phyloP scores from a whole-genome alignment of 2,329 filamentous ascomycete species.

The Periglandula ipomoeae region DNA sequence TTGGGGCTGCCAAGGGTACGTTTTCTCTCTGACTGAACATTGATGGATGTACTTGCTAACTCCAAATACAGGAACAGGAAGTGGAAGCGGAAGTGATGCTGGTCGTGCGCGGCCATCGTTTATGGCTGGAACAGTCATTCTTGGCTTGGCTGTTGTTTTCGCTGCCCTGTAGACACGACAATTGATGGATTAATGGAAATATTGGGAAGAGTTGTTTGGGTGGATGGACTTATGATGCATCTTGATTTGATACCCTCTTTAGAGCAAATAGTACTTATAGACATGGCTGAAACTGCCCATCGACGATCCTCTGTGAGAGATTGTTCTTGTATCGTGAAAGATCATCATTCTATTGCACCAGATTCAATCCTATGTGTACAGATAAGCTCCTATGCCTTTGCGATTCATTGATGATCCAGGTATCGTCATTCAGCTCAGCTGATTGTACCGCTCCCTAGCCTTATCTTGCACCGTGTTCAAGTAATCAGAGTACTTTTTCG shows the following conservation, averaged over 20 bases:
- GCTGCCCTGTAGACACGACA: slow-evolving; percentile 1
- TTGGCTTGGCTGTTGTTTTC: slow-evolving; percentile 12
- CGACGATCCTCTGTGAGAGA: too few relatives aligned
- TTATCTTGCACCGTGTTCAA: slow-evolving; percentile 55
- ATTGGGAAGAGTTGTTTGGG: background rate
- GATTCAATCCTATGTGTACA: background rate
- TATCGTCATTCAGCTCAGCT: slow-evolving; percentile 35
- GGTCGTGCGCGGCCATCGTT: slow-evolving; percentile 12
- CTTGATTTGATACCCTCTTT: background rate
- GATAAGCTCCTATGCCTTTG: background rate
- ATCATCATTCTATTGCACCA: too few relatives aligned
- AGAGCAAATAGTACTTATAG: background rate
- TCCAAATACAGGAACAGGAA: background rate
- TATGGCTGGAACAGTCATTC: slow-evolving; percentile 10
- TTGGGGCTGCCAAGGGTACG: slow-evolving; percentile 34
- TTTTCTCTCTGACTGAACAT: background rate
- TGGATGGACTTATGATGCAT: background rate
- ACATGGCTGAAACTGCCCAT: too few relatives aligned
- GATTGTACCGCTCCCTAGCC: slow-evolving; percentile 57
- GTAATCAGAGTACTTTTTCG: slow-evolving; percentile 51
- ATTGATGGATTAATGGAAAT: background rate
- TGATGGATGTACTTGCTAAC: background rate
- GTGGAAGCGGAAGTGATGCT: slow-evolving; percentile 10
- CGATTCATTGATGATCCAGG: background rate
- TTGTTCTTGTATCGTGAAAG: too few relatives aligned